A percentile compares a stretch with the other conserved stretches of the same genome.
Evolutionary conservation across 129 eudicot genomes (phyloP).

Genomic region (Dittrichia graveolens): DNA sequence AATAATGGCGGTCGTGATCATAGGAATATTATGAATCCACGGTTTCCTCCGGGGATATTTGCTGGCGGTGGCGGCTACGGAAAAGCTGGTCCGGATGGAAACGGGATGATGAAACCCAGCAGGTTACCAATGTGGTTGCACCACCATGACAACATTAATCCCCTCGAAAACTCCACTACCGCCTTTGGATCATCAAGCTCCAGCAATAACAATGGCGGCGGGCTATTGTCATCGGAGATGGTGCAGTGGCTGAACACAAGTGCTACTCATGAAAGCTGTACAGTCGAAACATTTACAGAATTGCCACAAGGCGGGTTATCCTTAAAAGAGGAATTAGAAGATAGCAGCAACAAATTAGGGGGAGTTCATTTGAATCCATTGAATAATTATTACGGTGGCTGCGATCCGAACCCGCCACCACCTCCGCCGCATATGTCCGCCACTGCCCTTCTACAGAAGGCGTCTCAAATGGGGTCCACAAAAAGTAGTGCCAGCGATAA

Average conservation of each 20-base stretch:
- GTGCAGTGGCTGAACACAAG: constrained; percentile 47
- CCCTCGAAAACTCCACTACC: constrained; percentile 15
- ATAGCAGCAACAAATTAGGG: constrained; percentile 34
- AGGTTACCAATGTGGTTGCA: constrained; percentile 60
- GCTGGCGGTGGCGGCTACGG: too few species aligned
- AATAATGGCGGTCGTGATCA: constrained; percentile 29
- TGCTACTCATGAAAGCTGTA: constrained; percentile 12
- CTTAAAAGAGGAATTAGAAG: constrained; percentile 49
- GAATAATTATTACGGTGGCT: constrained; percentile 33
- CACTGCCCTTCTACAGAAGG: constrained; percentile 73
- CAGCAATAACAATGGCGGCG: constrained; percentile 28
- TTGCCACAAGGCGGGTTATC: constrained; percentile 21
- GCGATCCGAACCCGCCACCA: constrained; percentile 27
- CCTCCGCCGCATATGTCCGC: constrained; percentile 64
- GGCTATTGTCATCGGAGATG: constrained; percentile 32
- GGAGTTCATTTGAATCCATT: constrained; percentile 42
- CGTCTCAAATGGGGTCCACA: constrained; percentile 75
- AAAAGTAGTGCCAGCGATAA: constrained; percentile 37
- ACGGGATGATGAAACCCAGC: constrained; percentile 33
- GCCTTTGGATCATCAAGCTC: constrained; percentile 42
- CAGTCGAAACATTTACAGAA: constrained; percentile 9
- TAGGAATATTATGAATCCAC: constrained; percentile 26
- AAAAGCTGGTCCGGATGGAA: too few species aligned
- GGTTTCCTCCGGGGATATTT: background rate
- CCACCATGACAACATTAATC: constrained; percentile 25